These are phyloP conservation scores for Phytophthora pinifolia DNA, from an alignment of 352 stramenopile genomes.

Conservation along the genomic window DNA sequence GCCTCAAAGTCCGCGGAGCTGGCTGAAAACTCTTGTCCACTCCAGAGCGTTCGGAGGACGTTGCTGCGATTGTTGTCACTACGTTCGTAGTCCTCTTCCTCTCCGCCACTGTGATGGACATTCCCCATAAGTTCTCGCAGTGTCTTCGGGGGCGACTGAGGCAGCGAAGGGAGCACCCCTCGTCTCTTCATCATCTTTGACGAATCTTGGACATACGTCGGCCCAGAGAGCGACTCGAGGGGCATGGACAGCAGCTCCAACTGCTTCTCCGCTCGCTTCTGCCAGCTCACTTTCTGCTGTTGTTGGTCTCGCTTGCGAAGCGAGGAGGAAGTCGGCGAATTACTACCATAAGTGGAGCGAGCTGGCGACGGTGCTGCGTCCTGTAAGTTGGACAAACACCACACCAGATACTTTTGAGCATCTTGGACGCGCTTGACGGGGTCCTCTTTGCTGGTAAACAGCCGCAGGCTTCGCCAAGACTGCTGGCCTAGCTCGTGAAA, in stretches of 20 bases:
- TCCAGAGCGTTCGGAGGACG: constrained; percentile 31
- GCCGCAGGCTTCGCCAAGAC: constrained; percentile 26
- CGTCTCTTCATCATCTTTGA: constrained; percentile 79
- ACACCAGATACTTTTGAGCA: constrained; percentile 68
- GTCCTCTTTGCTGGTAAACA: constrained; percentile 24
- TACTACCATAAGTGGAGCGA: constrained; percentile 4
- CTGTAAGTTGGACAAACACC: constrained; percentile 55
- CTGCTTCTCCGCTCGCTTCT: constrained; percentile 67
- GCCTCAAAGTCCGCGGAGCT: constrained; percentile 48
- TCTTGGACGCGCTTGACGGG: constrained; percentile 44
- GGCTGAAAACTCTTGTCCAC: constrained; percentile 41
- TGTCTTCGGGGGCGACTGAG: constrained; percentile 60
- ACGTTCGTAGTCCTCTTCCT: constrained; percentile 9
- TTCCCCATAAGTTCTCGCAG: constrained; percentile 59
- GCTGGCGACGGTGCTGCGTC: constrained; percentile 7
- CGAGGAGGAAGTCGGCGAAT: constrained; percentile 15
- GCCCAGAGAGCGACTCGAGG: constrained; percentile 49
- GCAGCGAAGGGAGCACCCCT: constrained; percentile 57
- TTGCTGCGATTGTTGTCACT: constrained; percentile 18
- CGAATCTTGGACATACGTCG: constrained; percentile 67
- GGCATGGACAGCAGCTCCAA: constrained; percentile 70
- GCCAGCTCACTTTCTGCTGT: constrained; percentile 43
- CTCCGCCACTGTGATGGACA: constrained; percentile 33
- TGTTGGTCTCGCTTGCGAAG: constrained; percentile 18
- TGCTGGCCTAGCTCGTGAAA: constrained; percentile 37